Evolutionary conservation across 2,329 filamentous ascomycete genomes (phyloP), one percentile per base, ranked within the genome.

Genomic region (Clarireedia monteithiana): DNA sequence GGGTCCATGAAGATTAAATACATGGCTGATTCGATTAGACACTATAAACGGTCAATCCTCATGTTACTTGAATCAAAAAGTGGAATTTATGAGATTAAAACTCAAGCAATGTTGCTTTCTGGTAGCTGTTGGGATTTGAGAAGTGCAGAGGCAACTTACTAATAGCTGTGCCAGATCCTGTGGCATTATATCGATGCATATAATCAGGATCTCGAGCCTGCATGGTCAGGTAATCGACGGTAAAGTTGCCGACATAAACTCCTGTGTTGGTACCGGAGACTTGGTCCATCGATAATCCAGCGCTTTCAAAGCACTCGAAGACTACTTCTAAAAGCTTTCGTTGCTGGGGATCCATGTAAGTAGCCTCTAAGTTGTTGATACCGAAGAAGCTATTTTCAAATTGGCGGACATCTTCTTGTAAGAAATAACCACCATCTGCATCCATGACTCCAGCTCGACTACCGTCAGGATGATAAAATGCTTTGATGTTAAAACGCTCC

Each of bases 361-460:
- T 24, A 1, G 48, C 48, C 34, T 49, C 48, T 46, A 55, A 23
- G 63, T 64, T 62, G 6, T 53, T 64, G 56, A 72, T 65, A 2
- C 62, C 66, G 57, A 69, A 72, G 57, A 72, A 71, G n/a, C 57
- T 61, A 1, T 67, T 58, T 39, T 72, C 69, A n/a, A 70, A 59
- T 2, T 39, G 17, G 2, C 53, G 42, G 6, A 50, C 36, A 42
- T 57, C 53, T 17, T 61, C 47, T n/a, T n/a, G n/a, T n/a, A n/a
- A n/a, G n/a, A n/a, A n/a, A n/a, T n/a, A n/a, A n/a, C n/a, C n/a
- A n/a, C n/a, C n/a, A n/a, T n/a, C n/a, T n/a, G n/a, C n/a, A n/a
- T n/a, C n/a, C n/a, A n/a, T n/a, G n/a, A n/a, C n/a, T n/a, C n/a
- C n/a, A n/a, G n/a, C n/a, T n/a, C n/a, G n/a, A n/a, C n/a, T n/a